Conservation (phyloP, 257 asterid species). For the Vinca minor region DNA sequence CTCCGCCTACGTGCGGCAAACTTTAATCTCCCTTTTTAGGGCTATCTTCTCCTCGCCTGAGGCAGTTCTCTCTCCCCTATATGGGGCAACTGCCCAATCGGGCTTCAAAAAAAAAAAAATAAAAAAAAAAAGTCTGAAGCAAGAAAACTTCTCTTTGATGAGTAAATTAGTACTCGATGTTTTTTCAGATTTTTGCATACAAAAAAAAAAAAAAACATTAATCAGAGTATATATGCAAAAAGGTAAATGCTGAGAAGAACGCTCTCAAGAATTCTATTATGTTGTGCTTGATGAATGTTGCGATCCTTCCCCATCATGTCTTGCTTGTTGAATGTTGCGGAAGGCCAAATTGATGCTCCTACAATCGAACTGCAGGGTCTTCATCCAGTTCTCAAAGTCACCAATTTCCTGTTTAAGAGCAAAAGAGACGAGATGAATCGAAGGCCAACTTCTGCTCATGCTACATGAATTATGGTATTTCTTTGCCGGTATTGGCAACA, state of each 20-base stretch:
- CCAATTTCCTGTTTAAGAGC: conserved; percentile 80
- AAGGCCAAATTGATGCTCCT: conserved; percentile 81
- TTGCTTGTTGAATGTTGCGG: conserved; percentile 65
- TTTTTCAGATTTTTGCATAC: neutral
- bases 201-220: neutral
- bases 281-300: neutral
- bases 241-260: neutral
- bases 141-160: neutral
- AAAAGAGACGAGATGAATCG: conserved; percentile 2
- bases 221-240: neutral
- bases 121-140: too few relatives aligned
- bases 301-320: conserved; percentile 24
- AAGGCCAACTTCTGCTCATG: neutral
- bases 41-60: too few relatives aligned
- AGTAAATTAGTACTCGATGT: neutral
- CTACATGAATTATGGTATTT: neutral
- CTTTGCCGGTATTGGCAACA: neutral
- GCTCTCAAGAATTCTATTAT: neutral
- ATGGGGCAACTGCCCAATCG: too few relatives aligned
- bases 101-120: too few relatives aligned
- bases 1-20: too few relatives aligned
- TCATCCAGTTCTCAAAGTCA: conserved; percentile 99
- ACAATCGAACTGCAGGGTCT: conserved; percentile 96
- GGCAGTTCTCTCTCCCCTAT: too few relatives aligned
- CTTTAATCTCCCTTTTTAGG: too few relatives aligned